Base-by-base conservation (phyloP, 495 filamentous ascomycete species). In the Penicillium chermesinum region DNA sequence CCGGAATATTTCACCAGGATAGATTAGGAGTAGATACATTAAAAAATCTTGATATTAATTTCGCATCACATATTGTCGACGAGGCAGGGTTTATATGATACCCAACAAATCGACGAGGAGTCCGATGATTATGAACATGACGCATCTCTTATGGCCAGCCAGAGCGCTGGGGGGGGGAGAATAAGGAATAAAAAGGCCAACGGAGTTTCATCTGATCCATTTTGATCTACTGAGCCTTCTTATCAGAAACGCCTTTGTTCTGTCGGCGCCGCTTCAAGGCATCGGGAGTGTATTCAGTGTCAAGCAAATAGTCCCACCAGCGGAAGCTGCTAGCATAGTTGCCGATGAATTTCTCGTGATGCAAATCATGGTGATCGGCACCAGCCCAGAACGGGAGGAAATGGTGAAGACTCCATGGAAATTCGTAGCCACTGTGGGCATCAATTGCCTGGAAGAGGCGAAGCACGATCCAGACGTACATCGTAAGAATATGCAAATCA, bases 341-440 rank as follows among this genome's bases (percentile, higher is more conserved):
- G 44, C 93, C 93, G 57, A 97, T 88, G 76, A 98, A 98, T 50
- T 85, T 82, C 75, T 98, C 93, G 69, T 98, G 93, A 69, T 98
- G 93, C 20, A 88, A 73, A 63, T 98, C 93, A 69, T 98, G 93
- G 72, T 96, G 91, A 50, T 95, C 84, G 27, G 93, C 93, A 54
- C 93, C 93, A 48, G 91, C 93, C 94, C 94, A 98, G 79, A 97
- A 95, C 12, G 93, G 93, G 14, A 98, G 70, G 74, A 97, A 87
- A 67, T 95, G 89, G 66, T 93, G 89, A 61, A 98, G 73, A 62
- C 85, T 89, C 87, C 88, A 97, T 45, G 93, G 93, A 70, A 98
- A 97, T 61, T 98, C 93, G 66, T 97, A 98, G 50, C 93, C 93
- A 50, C 82, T 87, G 74, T 98, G 93, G 16, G 93, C 87, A 69